phyloP scores from a whole-genome alignment of 495 filamentous ascomycete species.

The Penicillium mononematosum region DNA sequence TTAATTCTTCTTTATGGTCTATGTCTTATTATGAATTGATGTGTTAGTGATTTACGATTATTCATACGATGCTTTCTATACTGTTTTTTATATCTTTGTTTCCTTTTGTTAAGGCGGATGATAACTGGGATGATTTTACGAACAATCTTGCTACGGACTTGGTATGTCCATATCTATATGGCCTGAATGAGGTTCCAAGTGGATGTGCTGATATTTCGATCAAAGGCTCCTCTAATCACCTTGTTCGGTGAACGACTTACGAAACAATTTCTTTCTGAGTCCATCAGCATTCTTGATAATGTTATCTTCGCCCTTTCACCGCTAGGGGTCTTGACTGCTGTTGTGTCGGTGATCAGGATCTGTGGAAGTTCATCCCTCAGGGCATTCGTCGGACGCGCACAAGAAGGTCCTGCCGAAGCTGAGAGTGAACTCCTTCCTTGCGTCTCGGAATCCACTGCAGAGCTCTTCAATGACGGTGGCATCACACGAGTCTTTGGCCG shows the following conservation, averaged over 20 bases:
- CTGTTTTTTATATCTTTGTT: conserved; percentile 15
- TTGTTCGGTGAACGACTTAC: conserved; percentile 58
- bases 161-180: conserved; percentile 23
- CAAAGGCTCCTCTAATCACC: conserved; percentile 48
- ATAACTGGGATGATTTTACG: conserved; percentile 50
- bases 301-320: conserved; percentile 56
- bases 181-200: too few relatives aligned
- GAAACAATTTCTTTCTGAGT: conserved; percentile 58
- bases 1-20: background rate
- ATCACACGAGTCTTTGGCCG: conserved; percentile 43
- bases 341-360: conserved; percentile 54
- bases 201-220: background rate
- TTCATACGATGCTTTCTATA: conserved; percentile 16
- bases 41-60: conserved; percentile 10
- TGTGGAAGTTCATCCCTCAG: conserved; percentile 51
- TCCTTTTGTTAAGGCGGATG: conserved; percentile 22
- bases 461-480: conserved; percentile 46
- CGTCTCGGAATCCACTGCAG: conserved; percentile 41
- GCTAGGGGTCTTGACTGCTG: conserved; percentile 54
- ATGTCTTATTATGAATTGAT: background rate
- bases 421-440: conserved; percentile 45
- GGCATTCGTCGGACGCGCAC: conserved; percentile 52
- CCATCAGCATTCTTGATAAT: conserved; percentile 47
- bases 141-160: conserved; percentile 53
- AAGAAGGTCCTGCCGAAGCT: conserved; percentile 42